These are phyloP conservation scores for Takakia lepidozioides DNA, from an alignment of 225 moss, liverwort and hornwort genomes.

Conservation along the genomic window DNA sequence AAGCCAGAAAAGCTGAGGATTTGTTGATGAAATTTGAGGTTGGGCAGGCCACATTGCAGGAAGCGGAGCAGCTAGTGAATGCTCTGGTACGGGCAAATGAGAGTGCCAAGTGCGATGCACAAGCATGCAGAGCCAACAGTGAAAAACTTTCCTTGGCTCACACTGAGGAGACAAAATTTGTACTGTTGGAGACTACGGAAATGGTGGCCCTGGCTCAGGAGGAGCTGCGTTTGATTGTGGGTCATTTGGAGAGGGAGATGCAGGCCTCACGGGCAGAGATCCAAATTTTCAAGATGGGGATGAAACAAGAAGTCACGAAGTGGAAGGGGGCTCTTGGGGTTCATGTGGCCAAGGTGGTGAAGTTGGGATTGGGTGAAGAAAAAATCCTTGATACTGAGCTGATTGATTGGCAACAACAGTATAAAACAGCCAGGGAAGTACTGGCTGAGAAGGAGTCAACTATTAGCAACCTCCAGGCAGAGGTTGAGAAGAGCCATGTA, in stretches of 20 bases:
- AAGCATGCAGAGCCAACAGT: conserved; percentile 14
- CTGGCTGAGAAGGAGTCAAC: conserved; percentile 25
- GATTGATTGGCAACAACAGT: conserved; percentile 22
- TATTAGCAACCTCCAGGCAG: conserved; percentile 22
- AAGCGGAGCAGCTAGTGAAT: conserved; percentile 61
- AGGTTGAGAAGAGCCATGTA: conserved; percentile 18
- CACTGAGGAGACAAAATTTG: conserved; percentile 7
- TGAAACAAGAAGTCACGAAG: conserved; percentile 16
- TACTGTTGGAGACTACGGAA: conserved; percentile 20
- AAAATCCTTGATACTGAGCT: conserved; percentile 12
- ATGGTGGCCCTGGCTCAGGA: conserved; percentile 20
- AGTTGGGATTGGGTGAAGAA: no score
- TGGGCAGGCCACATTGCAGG: conserved; percentile 30
- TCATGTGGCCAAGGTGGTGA: conserved; percentile 2
- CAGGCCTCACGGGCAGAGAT: conserved; percentile 18
- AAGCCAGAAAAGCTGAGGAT: conserved; percentile 24
- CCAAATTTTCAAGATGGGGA: conserved; percentile 21
- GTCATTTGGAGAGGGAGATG: conserved; percentile 29
- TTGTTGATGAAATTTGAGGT: conserved; percentile 23
- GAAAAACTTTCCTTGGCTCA: conserved; percentile 13
- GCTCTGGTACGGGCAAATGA: conserved; percentile 70
- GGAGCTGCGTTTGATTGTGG: conserved; percentile 31
- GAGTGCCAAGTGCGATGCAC: conserved; percentile 43
- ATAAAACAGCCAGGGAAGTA: conserved; percentile 13
- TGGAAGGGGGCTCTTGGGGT: conserved; percentile 6